Evolutionary conservation across 345 rosid species (phyloP), one percentile per base, ranked within the genome.

Genomic region (Euphorbia lathyris): DNA sequence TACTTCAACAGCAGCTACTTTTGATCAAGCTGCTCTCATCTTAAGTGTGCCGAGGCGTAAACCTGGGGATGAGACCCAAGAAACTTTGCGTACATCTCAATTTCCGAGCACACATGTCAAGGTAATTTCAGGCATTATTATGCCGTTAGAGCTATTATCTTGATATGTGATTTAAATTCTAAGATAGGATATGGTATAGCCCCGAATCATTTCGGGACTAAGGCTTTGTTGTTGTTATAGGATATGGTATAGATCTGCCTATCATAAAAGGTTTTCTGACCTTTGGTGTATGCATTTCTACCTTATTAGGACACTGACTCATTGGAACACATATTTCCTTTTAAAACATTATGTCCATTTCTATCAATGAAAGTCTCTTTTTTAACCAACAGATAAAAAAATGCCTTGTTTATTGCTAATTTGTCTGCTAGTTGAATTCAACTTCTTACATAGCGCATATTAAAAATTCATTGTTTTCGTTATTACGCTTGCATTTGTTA

Each of bases 31-130:
- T 58, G 83, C 78, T 62, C 77, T 80, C 16, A 73, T 80, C 22
- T 66, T 80, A 68, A 80, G 83, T 76, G 80, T 80, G 5, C 83
- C 83, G 23, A 69, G 69, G 67, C 77, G 77, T 42, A 80, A 73
- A 58, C 78, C 72, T 8, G 64, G 66, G 17, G 83, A 76, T 66
- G 80, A 76, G 63, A 80, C 78, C 12, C 83, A 80, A 62, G 83
- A 80, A 67, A 80, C 80, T 5, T 51, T 80, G 32, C 80, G 83
- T 25, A 73, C 83, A 27, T 76, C 83, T 32, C 77, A 73, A 65
- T 80, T 80, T 29, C 83, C 83, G 12, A 80, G 80, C 63, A 73
- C 80, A 5, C 80, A 76, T 57, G 83, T 80, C 16, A 80, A 80
- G 83, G 80, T 80, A 78, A 70, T 23, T 30, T 65, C 5, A 38